Base-by-base conservation (phyloP, 495 filamentous ascomycete species). In the Talaromyces liani region DNA sequence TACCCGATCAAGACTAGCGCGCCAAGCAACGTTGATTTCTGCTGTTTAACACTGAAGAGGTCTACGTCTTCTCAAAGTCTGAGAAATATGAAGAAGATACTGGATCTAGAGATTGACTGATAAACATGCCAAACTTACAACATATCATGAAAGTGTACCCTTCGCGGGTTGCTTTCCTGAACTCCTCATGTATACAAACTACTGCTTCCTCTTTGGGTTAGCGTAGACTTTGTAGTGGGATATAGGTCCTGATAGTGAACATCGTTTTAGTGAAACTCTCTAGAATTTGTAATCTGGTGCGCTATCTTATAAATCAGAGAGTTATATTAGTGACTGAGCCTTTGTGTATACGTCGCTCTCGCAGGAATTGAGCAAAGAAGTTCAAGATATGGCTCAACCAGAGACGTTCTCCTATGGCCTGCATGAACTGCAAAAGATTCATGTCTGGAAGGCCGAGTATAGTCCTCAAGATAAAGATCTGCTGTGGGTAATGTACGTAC, bases 401-500 rank as follows among this genome's bases (percentile, higher is more conserved):
- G 60, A 62, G 25, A 62, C 60, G 9, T 62, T 53, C 16, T 53
- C 39, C 3, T 63, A 63, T 45, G 62, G 62, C 33, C 53, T 45
- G 34, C 62, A 63, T 45, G 51, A 57, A 20, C 33, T 57, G 41
- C 62, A 63, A 29, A 36, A 33, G 54, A 27, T 63, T 31, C 62
- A 41, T 63, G 62, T 63, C 6, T 63, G 14, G 9, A 36, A 25
- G 25, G 24, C 49, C 25, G 10, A 31, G 24, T 6, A 39, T 36
- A 34, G 18, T 29, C n/a, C 12, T 14, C 9, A 14, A 24, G 24
- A 16, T 25, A 57, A 69, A 51, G 66, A 73, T 58, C 73, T 73
- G 12, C 76, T 78, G 65, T 82, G 80, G 79, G 68, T 82, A 47
- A 76, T 82, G 80, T 82, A 76, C 39, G 59, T 62, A 8, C 6